Evolutionary conservation across 2,329 filamentous ascomycete genomes (phyloP), one percentile per base, ranked within the genome.

Genomic region (Aspergillus tubingensis): DNA sequence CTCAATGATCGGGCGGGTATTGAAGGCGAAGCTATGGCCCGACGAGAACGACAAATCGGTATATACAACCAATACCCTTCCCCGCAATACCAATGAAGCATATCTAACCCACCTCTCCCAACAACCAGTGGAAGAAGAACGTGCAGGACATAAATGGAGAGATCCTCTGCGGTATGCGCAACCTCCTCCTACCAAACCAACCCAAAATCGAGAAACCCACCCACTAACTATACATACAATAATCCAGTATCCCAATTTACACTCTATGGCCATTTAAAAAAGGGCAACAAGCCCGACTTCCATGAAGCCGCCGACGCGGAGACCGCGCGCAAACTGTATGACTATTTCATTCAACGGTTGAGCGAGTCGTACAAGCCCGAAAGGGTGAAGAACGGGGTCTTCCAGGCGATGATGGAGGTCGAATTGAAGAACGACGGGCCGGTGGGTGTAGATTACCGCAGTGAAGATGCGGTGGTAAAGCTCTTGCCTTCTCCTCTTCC

Each of bases 371-470:
- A 98, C 74, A 76, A 81, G 5, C 76, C 85, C 6, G 90, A 92
- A 8, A 88, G 84, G 65, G 93, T 99, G 60, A 92, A 96, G 74
- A 89, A 99, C 74, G 95, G 96, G n/a, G 87, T 94, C 30, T 99
- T 99, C 76, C 94, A 96, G 73, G 95, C 95, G 53, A 97, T 96
- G 93, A 99, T 99, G 95, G 90, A 98, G 72, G 94, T 99, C 60
- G 90, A 91, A 52, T 79, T 97, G 30, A 88, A 97, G 53, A 98
- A 98, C 67, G 94, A 98, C 70, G 86, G 86, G 71, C 86, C 86
- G 79, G 86, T 88, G 85, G 81, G 85, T 85, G 74, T 85, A 68
- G 80, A 85, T 74, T 85, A 82, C 76, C 77, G 77, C 76, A 85
- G 81, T 77, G 76, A 82, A 68, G 82, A 86, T 72, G 81, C 80